These are phyloP conservation scores for Litsea cubeba DNA, from an alignment of 164 flowering plant species.

Conservation along the genomic window DNA sequence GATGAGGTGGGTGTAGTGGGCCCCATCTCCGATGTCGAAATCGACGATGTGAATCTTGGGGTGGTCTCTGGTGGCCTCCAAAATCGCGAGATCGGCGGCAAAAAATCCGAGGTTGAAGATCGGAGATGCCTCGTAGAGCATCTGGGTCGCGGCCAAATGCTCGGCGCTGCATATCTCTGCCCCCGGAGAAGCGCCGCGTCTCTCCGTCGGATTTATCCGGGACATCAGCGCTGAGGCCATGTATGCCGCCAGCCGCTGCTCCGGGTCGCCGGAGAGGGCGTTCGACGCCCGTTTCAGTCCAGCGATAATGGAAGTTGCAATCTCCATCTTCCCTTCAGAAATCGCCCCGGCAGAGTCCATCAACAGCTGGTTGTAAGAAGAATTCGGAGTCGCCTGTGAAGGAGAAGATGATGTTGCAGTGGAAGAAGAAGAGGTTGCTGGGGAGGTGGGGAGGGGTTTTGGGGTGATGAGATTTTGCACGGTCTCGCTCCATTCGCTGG, in stretches of 20 bases:
- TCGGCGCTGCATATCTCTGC: slow-evolving; percentile 36
- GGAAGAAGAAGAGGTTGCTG: slow-evolving; percentile 19
- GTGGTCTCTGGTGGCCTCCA: slow-evolving; percentile 39
- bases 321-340: slow-evolving; percentile 49
- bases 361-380: slow-evolving; percentile 37
- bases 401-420: slow-evolving; percentile 17
- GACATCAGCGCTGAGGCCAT: slow-evolving; percentile 47
- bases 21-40: slow-evolving; percentile 55
- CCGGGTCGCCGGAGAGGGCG: slow-evolving; percentile 41
- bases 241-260: slow-evolving; percentile 49
- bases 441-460: background rate
- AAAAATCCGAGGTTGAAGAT: slow-evolving; percentile 71
- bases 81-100: slow-evolving; percentile 69
- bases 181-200: slow-evolving; percentile 18
- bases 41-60: slow-evolving; percentile 39
- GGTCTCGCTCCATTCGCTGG: slow-evolving; percentile 79
- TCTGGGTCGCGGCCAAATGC: slow-evolving; percentile 40
- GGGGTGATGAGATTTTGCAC: slow-evolving; percentile 45
- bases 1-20: slow-evolving; percentile 56
- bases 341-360: slow-evolving; percentile 62
- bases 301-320: slow-evolving; percentile 45
- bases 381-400: background rate
- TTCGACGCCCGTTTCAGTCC: slow-evolving; percentile 30
- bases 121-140: slow-evolving; percentile 54
- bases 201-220: slow-evolving; percentile 32